Percentiles rank a stretch among this genome's conserved stretches.
These are phyloP conservation scores for Penicillium verrucosum DNA, from an alignment of 2,329 filamentous ascomycete genomes.

Conservation along the genomic window DNA sequence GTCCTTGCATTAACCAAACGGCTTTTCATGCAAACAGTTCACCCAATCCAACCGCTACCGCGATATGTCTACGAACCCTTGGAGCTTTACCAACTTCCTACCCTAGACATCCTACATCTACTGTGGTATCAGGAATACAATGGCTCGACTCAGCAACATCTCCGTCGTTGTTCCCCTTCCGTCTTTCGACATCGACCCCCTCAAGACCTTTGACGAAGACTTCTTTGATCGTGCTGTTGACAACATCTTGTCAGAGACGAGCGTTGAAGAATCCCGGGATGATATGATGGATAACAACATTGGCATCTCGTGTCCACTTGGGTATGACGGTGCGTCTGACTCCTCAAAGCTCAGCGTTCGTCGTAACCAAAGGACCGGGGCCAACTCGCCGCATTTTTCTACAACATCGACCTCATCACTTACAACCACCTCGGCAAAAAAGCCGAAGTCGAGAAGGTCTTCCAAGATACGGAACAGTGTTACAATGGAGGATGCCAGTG, in stretches of 20 bases:
- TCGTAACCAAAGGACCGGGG: neutral
- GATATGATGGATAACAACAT: neutral
- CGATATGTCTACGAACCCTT: neutral
- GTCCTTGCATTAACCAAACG: neutral
- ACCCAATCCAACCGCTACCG: neutral
- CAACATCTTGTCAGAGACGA: slow-evolving; percentile 25
- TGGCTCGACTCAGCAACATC: slow-evolving; percentile 5
- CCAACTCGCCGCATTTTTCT: neutral
- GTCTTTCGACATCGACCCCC: slow-evolving; percentile 16
- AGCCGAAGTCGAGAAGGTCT: neutral
- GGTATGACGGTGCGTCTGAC: neutral
- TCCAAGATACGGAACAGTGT: neutral
- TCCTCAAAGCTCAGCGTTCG: neutral
- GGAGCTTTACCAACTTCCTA: neutral
- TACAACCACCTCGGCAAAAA: neutral
- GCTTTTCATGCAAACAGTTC: neutral
- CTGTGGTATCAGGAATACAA: neutral
- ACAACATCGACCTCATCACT: neutral
- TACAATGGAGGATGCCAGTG: neutral
- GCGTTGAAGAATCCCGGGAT: slow-evolving; percentile 10
- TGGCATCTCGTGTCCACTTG: neutral
- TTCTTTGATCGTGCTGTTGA: slow-evolving; percentile 20
- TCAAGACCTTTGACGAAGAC: slow-evolving; percentile 22
- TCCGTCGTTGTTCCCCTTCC: slow-evolving; percentile 22
- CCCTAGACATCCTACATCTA: neutral